A percentile compares a stretch with the other conserved stretches of the same genome.
These are phyloP conservation scores for Primulina tabacum DNA, from an alignment of 257 asterid species.

Conservation along the genomic window DNA sequence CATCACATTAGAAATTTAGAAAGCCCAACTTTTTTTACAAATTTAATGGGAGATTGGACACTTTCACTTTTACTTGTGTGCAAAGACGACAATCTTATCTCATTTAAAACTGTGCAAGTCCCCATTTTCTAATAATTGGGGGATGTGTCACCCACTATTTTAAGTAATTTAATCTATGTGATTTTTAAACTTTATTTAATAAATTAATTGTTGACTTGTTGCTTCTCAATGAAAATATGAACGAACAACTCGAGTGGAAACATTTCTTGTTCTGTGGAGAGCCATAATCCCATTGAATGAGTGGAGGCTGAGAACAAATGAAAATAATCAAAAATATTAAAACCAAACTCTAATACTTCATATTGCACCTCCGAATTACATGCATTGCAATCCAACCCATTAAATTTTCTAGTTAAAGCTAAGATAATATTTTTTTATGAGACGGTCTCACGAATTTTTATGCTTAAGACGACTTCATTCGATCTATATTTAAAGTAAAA, in stretches of 20 bases:
- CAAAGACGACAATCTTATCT: conserved; percentile 22
- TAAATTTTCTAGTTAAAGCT: neutral
- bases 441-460: no score
- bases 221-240: conserved; percentile 30
- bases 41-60: conserved; percentile 22
- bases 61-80: conserved; percentile 22
- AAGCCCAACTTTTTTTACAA: conserved; percentile 20
- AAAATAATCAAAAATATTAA: no score
- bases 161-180: neutral
- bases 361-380: neutral
- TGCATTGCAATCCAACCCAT: neutral
- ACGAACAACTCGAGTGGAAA: conserved; percentile 25
- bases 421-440: no score
- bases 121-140: conserved; percentile 28
- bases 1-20: neutral
- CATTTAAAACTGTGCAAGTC: conserved; percentile 19
- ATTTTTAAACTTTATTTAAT: conserved; percentile 20
- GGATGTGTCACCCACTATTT: conserved; percentile 31
- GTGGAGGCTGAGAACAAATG: neutral
- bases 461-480: no score
- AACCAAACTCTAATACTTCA: neutral
- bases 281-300: neutral
- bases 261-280: no score
- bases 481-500: no score
- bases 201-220: conserved; percentile 9